These are phyloP conservation scores for Phytophthora cactorum DNA, from an alignment of 352 stramenopile species.

Conservation along the genomic window DNA sequence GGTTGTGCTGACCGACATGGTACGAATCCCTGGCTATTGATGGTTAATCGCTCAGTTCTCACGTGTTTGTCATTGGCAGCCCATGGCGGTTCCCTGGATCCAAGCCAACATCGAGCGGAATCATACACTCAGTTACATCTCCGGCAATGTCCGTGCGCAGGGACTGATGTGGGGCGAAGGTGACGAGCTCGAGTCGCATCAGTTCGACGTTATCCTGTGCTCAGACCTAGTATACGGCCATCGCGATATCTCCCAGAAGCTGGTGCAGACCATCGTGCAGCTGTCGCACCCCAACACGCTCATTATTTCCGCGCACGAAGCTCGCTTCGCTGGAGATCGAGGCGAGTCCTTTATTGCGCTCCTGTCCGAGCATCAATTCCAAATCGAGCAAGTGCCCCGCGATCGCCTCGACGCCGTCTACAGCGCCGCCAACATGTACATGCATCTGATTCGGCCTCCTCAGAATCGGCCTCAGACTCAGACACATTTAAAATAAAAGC, in stretches of 20 bases:
- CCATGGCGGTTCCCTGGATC: constrained; percentile 55
- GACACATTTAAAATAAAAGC: constrained; percentile 1
- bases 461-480: not conserved
- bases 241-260: constrained; percentile 43
- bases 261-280: constrained; percentile 49
- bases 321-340: constrained; percentile 59
- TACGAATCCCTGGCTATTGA: constrained; percentile 10
- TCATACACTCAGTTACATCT: constrained; percentile 31
- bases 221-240: constrained; percentile 68
- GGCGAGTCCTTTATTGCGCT: constrained; percentile 55
- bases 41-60: constrained; percentile 7
- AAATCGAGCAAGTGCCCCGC: constrained; percentile 37
- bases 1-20: constrained; percentile 60
- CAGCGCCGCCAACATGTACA: constrained; percentile 48
- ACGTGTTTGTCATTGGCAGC: constrained; percentile 25
- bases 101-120: constrained; percentile 58
- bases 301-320: constrained; percentile 57
- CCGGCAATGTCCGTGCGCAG: constrained; percentile 23
- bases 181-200: constrained; percentile 9
- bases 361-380: constrained; percentile 36
- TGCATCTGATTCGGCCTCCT: constrained; percentile 47
- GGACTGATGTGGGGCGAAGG: constrained; percentile 55
- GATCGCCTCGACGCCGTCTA: constrained; percentile 49
- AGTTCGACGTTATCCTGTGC: constrained; percentile 63
- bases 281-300: constrained; percentile 45